Conservation (phyloP, 768 basidiomycete species). For the Rhizopogon sp. region DNA sequence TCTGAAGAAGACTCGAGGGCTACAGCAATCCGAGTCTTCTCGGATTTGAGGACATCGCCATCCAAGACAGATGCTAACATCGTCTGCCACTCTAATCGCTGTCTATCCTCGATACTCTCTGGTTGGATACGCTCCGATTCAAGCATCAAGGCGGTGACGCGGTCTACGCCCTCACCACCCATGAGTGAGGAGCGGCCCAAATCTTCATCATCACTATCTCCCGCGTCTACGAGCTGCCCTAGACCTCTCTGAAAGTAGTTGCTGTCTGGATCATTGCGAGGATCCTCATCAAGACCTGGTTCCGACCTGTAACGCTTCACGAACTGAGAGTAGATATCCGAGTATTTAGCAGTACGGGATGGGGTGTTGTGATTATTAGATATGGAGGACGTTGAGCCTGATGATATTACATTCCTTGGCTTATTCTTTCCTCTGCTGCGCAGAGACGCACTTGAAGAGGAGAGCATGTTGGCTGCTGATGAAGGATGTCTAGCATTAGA, state of each 20-base stretch:
- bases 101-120: conserved; percentile 67
- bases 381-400: conserved; percentile 22
- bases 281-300: conserved; percentile 59
- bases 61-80: conserved; percentile 91
- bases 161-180: conserved; percentile 43
- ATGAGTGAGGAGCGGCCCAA: conserved; percentile 37
- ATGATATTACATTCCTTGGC: conserved; percentile 24
- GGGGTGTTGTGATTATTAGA: conserved; percentile 25
- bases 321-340: conserved; percentile 77
- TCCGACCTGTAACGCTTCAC: conserved; percentile 69
- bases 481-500: conserved; percentile 13
- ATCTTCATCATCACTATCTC: conserved; percentile 76
- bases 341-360: conserved; percentile 33
- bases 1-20: conserved; percentile 67
- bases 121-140: conserved; percentile 65
- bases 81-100: conserved; percentile 92
- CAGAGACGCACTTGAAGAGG: conserved; percentile 25
- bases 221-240: conserved; percentile 62
- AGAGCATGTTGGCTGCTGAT: conserved; percentile 8
- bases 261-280: conserved; percentile 75
- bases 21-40: conserved; percentile 88
- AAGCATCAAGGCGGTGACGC: conserved; percentile 45
- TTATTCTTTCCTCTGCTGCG: conserved; percentile 27
- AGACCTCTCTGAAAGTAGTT: conserved; percentile 75
- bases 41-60: conserved; percentile 92